Evolutionary conservation across 2,329 filamentous ascomycete genomes (phyloP).

Genomic region (Talaromyces pinophilus): DNA sequence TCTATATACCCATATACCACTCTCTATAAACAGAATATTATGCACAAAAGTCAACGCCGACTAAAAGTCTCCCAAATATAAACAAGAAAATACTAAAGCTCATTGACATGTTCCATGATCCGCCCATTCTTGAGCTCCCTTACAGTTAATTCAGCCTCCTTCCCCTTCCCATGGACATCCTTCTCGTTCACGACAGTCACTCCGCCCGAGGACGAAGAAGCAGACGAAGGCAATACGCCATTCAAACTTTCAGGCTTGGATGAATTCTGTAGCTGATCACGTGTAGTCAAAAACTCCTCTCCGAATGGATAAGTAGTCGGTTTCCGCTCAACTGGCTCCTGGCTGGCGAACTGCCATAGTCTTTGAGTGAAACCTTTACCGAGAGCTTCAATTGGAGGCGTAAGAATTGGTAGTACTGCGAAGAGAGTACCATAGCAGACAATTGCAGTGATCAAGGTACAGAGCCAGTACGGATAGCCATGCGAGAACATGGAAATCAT

Average conservation of each 20-base stretch:
- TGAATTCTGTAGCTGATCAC: conserved; percentile 4
- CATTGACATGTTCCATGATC: conserved; percentile 9
- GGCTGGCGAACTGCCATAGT: conserved; percentile 25
- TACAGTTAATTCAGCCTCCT: neutral
- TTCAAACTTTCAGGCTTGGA: neutral
- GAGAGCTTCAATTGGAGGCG: conserved; percentile 27
- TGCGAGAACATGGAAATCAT: conserved; percentile 26
- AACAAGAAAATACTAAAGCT: neutral
- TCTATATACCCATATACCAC: neutral
- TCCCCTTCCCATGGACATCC: conserved; percentile 1
- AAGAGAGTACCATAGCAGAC: conserved; percentile 27
- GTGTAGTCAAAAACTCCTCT: conserved; percentile 21
- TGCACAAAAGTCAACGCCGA: neutral
- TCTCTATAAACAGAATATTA: neutral
- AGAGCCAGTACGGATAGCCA: conserved; percentile 31
- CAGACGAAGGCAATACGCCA: neutral
- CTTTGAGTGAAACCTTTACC: conserved; percentile 25
- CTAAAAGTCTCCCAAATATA: neutral
- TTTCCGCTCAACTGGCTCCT: conserved; percentile 23
- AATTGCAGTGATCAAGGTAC: conserved; percentile 27
- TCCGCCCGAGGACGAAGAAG: neutral
- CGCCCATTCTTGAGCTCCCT: conserved; percentile 11
- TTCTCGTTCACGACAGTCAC: neutral
- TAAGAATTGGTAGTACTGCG: conserved; percentile 28
- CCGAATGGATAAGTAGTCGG: conserved; percentile 26